phyloP scores from a whole-genome alignment of 768 basidiomycete genomes.

The Boletus rubroflammeus region DNA sequence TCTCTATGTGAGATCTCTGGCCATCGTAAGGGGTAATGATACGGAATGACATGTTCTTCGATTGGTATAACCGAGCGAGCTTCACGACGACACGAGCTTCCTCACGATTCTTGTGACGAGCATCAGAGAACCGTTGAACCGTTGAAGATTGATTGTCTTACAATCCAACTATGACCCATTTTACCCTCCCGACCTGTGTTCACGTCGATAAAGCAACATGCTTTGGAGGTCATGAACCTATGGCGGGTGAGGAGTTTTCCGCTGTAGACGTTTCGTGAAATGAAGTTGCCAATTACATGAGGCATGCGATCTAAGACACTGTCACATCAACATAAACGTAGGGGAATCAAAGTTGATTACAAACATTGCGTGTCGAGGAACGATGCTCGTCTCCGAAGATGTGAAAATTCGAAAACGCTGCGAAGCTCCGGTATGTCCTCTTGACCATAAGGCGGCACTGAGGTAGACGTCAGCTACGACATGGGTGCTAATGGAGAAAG shows the following conservation, averaged over 20 bases:
- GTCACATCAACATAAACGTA: background rate
- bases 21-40: slow-evolving; percentile 81
- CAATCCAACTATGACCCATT: slow-evolving; percentile 34
- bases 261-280: slow-evolving; percentile 64
- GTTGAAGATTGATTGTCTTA: slow-evolving; percentile 8
- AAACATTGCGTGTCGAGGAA: slow-evolving; percentile 75
- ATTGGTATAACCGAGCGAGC: slow-evolving; percentile 50
- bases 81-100: slow-evolving; percentile 54
- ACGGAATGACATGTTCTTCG: slow-evolving; percentile 44
- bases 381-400: slow-evolving; percentile 45
- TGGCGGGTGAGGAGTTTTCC: slow-evolving; percentile 56
- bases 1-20: slow-evolving; percentile 60
- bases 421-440: slow-evolving; percentile 62
- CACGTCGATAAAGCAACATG: slow-evolving; percentile 40
- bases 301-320: slow-evolving; percentile 71
- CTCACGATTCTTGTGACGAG: slow-evolving; percentile 47
- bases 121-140: slow-evolving; percentile 2
- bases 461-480: background rate
- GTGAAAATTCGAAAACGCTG: slow-evolving; percentile 71
- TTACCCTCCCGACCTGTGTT: slow-evolving; percentile 29
- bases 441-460: slow-evolving; percentile 78
- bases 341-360: slow-evolving; percentile 14
- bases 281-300: slow-evolving; percentile 64
- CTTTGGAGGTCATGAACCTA: slow-evolving; percentile 32
- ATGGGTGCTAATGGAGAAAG: background rate